Evolutionary conservation across 2,329 filamentous ascomycete genomes (phyloP).

Genomic region (Venturia aucupariae): DNA sequence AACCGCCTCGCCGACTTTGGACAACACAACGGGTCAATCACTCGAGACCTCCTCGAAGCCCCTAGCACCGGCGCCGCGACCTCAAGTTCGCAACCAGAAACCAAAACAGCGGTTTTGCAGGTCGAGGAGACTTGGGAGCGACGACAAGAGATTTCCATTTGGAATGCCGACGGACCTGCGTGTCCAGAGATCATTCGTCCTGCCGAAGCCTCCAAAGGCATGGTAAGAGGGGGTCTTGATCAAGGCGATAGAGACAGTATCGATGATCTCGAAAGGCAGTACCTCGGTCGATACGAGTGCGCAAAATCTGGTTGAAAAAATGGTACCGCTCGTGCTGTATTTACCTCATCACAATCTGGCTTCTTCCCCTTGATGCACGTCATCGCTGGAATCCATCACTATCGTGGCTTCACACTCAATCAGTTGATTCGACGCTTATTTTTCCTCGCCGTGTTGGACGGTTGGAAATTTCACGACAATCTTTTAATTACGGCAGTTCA

Average conservation of each 20-base stretch:
- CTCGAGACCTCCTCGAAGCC: not conserved
- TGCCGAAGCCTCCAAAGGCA: not conserved
- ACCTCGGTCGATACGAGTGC: not conserved
- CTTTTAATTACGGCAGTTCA: too few relatives aligned
- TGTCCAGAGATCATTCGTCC: constrained; percentile 3
- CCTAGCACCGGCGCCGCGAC: not conserved
- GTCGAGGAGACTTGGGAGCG: not conserved
- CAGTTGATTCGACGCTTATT: not conserved
- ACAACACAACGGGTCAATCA: not conserved
- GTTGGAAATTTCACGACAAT: not conserved
- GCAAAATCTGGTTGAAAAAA: not conserved
- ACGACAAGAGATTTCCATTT: constrained; percentile 5
- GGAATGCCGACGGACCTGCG: constrained; percentile 2
- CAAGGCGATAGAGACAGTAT: not conserved
- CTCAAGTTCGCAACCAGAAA: not conserved
- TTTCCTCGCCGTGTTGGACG: not conserved
- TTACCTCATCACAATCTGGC: not conserved
- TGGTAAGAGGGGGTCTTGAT: not conserved
- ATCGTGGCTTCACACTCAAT: not conserved
- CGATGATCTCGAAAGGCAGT: not conserved
- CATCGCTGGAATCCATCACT: not conserved
- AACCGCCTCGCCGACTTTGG: constrained; percentile 1
- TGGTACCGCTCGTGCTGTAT: not conserved
- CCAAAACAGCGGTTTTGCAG: not conserved
- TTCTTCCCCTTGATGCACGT: not conserved